Conservation (phyloP, 768 basidiomycete species). For the Leucosporidium creatinivorum region DNA sequence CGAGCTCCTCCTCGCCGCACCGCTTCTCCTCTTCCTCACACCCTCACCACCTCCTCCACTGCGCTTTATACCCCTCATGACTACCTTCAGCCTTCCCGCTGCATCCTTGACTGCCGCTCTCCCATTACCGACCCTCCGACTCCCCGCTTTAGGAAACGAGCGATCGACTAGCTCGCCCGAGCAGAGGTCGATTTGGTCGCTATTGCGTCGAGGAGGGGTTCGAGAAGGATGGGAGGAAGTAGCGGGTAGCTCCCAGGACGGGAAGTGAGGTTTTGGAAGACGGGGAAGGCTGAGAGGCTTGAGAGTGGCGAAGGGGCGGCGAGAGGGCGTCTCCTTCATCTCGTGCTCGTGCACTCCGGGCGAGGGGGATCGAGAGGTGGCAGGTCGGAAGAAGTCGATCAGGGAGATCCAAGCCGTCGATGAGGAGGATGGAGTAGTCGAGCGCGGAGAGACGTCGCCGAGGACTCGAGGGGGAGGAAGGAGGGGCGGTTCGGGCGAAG, state of each 20-base stretch:
- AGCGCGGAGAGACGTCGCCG: background rate
- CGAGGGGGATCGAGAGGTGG: background rate
- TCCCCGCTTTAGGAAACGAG: too few species aligned
- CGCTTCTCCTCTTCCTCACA: background rate
- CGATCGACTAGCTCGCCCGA: conserved; percentile 1
- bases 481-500: background rate
- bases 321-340: background rate
- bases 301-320: background rate
- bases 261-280: background rate
- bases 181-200: conserved; percentile 4
- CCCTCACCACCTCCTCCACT: background rate
- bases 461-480: too few species aligned
- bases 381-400: conserved; percentile 12
- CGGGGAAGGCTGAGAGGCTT: background rate
- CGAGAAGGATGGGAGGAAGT: background rate
- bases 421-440: background rate
- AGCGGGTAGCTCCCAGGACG: background rate
- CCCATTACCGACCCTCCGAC: background rate
- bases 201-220: background rate
- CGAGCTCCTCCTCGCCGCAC: background rate
- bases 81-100: background rate
- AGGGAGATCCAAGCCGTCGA: conserved; percentile 13
- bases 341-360: background rate
- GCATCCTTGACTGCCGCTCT: background rate
- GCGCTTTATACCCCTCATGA: background rate